Percentiles rank a stretch among this genome's conserved stretches.
Conservation (phyloP, 2,329 filamentous ascomycete species). For the Myriosclerotinia duriaeana region DNA sequence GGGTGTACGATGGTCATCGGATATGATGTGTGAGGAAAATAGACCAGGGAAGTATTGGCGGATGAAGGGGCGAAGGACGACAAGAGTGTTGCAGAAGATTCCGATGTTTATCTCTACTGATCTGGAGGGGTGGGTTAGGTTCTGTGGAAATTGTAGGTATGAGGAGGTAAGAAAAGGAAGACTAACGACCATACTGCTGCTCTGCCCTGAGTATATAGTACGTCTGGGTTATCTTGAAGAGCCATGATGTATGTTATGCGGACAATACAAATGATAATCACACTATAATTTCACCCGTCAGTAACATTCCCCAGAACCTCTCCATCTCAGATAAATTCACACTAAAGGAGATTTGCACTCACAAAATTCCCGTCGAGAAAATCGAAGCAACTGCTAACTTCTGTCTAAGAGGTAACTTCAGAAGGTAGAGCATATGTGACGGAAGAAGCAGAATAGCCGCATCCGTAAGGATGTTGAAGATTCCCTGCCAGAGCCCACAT, state of each 20-base stretch:
- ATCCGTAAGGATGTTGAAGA: slow-evolving; percentile 7
- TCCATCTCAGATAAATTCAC: too few relatives aligned
- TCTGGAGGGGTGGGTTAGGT: neutral
- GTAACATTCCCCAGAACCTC: neutral
- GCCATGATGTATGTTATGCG: slow-evolving; percentile 10
- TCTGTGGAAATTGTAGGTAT: too few relatives aligned
- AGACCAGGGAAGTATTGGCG: neutral
- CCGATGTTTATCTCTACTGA: slow-evolving; percentile 2
- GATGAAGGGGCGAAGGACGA: neutral
- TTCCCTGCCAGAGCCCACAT: slow-evolving; percentile 6
- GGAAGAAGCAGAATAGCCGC: neutral
- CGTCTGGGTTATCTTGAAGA: neutral
- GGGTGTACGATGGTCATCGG: neutral
- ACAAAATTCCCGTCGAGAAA: slow-evolving; percentile 5
- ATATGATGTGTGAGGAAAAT: neutral
- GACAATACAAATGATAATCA: slow-evolving; percentile 6
- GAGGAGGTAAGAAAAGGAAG: too few relatives aligned
- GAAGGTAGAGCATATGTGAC: neutral
- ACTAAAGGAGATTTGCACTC: neutral
- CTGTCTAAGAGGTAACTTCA: neutral
- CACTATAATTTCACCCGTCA: neutral
- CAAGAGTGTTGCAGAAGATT: slow-evolving; percentile 3
- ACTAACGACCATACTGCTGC: slow-evolving; percentile 14
- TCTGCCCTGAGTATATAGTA: slow-evolving; percentile 7
- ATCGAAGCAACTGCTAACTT: slow-evolving; percentile 2